phyloP scores from a whole-genome alignment of 2,329 filamentous ascomycete genomes.

The Exophiala calicioides region DNA sequence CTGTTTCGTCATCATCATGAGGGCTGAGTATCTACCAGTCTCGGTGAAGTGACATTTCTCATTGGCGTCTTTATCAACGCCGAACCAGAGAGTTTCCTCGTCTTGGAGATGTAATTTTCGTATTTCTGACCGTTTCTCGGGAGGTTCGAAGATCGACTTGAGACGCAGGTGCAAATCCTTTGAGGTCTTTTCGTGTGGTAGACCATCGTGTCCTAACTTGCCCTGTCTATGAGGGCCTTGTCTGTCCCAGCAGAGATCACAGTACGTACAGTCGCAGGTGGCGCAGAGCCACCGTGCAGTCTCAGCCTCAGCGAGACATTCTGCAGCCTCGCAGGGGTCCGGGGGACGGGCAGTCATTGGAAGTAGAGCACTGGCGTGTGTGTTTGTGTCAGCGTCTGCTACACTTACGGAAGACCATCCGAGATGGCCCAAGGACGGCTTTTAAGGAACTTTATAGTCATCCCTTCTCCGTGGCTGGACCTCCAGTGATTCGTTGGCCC shows the following conservation, averaged over 20 bases:
- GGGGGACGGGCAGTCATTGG: too few species aligned
- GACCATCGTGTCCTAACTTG: background rate
- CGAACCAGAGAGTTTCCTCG: conserved; percentile 44
- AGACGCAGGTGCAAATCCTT: conserved; percentile 3
- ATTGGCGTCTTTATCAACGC: conserved; percentile 30
- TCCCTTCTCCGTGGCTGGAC: too few species aligned
- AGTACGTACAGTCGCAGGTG: too few species aligned
- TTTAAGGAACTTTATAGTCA: too few species aligned
- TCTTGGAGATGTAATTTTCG: conserved; percentile 40
- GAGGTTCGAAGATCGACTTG: conserved; percentile 3
- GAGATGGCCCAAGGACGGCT: too few species aligned
- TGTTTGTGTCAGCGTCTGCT: too few species aligned
- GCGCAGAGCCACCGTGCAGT: too few species aligned
- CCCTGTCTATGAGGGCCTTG: conserved; percentile 2
- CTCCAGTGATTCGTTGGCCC: too few species aligned
- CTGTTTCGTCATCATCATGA: conserved; percentile 40
- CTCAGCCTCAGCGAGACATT: too few species aligned
- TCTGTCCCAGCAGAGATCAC: background rate
- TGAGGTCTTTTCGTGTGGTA: background rate
- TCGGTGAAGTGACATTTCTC: conserved; percentile 41
- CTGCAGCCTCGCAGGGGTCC: too few species aligned
- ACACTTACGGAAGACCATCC: too few species aligned
- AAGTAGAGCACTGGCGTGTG: too few species aligned
- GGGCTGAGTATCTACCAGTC: conserved; percentile 47
- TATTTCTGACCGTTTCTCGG: background rate